phyloP scores from a whole-genome alignment of 208 protist genomes.

The Crithidia fasciculata region DNA sequence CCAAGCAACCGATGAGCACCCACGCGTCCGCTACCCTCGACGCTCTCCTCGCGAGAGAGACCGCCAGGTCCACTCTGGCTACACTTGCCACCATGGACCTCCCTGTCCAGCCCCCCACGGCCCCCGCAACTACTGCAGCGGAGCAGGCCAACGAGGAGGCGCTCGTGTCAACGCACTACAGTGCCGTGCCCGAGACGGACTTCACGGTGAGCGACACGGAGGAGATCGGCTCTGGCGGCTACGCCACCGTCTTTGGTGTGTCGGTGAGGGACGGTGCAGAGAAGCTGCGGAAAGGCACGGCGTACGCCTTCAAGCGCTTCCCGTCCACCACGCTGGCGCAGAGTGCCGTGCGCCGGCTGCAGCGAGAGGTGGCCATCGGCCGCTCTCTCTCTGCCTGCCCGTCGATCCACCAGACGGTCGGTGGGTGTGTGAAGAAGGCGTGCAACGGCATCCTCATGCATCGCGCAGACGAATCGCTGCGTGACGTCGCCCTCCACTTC shows the following conservation, averaged over 20 bases:
- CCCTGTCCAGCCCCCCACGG: not conserved
- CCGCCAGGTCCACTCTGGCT: too few species aligned
- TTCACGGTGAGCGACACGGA: not conserved
- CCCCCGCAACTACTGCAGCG: not conserved
- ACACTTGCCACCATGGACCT: not conserved
- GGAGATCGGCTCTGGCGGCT: not conserved
- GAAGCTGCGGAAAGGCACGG: not conserved
- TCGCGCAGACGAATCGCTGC: not conserved
- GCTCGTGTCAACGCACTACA: not conserved
- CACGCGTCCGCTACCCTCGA: too few species aligned
- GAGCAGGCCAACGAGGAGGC: not conserved
- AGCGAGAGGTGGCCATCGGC: not conserved
- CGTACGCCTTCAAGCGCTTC: not conserved
- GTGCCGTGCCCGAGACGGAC: not conserved
- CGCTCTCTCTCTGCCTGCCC: not conserved
- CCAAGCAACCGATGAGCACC: too few species aligned
- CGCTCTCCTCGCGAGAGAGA: too few species aligned
- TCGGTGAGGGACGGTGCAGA: not conserved
- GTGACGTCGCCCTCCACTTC: not conserved
- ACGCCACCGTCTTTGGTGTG: not conserved
- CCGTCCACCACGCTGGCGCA: not conserved
- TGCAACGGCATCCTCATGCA: not conserved
- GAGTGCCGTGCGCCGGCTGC: not conserved
- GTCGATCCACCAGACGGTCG: not conserved
- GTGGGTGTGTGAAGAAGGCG: not conserved